Base-by-base conservation (phyloP, 257 asterid genomes). In the Eustoma russellianum region DNA sequence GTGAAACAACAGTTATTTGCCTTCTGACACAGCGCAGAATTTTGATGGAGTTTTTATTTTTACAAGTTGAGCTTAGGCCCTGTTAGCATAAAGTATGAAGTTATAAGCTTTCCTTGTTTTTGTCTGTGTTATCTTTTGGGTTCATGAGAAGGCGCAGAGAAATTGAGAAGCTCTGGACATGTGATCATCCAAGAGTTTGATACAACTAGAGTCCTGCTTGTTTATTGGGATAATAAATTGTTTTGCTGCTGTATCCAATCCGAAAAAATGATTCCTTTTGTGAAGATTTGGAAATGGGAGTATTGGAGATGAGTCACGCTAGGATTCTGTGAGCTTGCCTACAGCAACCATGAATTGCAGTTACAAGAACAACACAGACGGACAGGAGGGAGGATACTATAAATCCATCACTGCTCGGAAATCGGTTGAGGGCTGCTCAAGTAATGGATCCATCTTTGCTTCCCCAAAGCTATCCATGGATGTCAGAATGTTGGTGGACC, bases 401-500 rank as follows among this genome's bases (percentile, higher is more conserved):
- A 71, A 70, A 57, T 55, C 67, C 0, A 63, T 69, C 15, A 33
- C 46, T 46, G 56, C 33, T 18, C 46, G 79, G 55, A 66, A 67
- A 62, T 79, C 94, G 11, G 82, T 57, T 47, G 87, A 75, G 57
- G 81, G 76, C 47, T 56, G 66, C 17, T 73, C 83, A 0, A 74
- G 64, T 58, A 72, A 73, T 69, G 97, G 94, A 68, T 78, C 87
- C 61, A 62, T 44, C 46, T 34, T 62, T 14, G 67, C 66, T 34
- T 52, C 82, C 17, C 63, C 51, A 14, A 83, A 70, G 49, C 70
- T 77, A 19, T 63, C 63, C 65, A 79, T 86, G 62, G 96, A 86
- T 66, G 86, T 78, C 51, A 79, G 80, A 52, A 93, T 86, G 67
- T 82, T 90, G 48, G 77, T 90, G 56, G 98, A 90, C 68, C 96